Evolutionary conservation across 176 grass and related monocot species (phyloP), one percentile per base, ranked within the genome.

Genomic region (Lolium perenne): DNA sequence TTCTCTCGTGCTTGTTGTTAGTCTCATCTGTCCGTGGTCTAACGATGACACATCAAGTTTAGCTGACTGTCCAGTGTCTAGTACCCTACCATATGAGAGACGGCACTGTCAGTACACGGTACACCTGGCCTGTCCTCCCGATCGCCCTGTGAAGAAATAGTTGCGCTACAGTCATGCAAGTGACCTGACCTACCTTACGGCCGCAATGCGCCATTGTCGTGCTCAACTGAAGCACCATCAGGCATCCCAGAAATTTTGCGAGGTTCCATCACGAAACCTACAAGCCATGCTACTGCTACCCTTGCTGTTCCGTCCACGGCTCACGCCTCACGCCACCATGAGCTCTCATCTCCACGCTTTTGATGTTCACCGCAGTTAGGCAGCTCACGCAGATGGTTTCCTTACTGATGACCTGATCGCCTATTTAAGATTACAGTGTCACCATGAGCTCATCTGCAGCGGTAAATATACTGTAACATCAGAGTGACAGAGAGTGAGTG

Each of bases 341-440:
- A 29, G 74, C 64, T 73, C 56, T 73, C 56, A 57, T 49, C 38
- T 65, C 74, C 91, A 90, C 84, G 87, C 89, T 40, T 86, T 80
- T 83, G 81, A 70, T 68, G 85, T 82, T 97, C 69, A 35, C 73
- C 14, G 68, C 35, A 67, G 86, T 94, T 87, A 90, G 94, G 86
- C 94, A 22, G 82, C 41, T 82, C 94, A 97, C 82, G 89, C 79
- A 74, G 57, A 90, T 78, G 80, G 76, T 51, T 76, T 26, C 84
- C 72, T 69, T 51, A 15, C 49, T 5, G 25, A 85, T 2, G 59
- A 14, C 40, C 26, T 35, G 23, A 32, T 10, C 14, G 23, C 68
- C 86, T 97, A 92, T 94, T 90, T 88, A 91, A 88, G 63, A 82
- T 47, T 61, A 77, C 82, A 85, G n/a, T 84, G 5, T 61, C 72